Evolutionary conservation across 306 rosid species (phyloP).

Genomic region (Quercus engelmannii): DNA sequence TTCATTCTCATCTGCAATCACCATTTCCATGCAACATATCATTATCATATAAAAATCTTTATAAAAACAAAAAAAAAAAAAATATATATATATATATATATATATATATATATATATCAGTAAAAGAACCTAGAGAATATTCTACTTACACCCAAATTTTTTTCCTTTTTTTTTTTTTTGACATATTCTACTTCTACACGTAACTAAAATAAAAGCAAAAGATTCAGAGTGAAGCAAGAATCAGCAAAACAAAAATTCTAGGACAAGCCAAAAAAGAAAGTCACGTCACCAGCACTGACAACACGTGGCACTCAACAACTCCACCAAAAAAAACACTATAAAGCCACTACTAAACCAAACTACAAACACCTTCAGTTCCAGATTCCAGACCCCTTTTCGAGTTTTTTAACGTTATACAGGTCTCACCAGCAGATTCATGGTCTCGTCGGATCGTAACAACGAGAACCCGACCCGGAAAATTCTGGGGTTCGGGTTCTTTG

Average conservation of each 20-base stretch:
- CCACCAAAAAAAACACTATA: neutral
- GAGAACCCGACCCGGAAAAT: constrained; percentile 40
- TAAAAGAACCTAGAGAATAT: neutral
- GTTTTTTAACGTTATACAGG: neutral
- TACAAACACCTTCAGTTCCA: no score
- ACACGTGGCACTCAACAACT: neutral
- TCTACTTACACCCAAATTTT: neutral
- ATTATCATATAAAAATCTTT: no score
- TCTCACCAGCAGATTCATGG: constrained; percentile 22
- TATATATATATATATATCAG: neutral
- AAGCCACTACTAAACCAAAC: neutral
- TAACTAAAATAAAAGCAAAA: no score
- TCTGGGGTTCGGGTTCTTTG: constrained; percentile 80
- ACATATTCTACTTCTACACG: no score
- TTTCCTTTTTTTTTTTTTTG: no score
- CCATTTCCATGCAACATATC: no score
- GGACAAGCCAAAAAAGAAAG: no score
- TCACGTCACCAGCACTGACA: no score
- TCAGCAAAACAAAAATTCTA: no score
- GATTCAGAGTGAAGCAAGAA: no score
- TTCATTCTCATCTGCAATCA: no score
- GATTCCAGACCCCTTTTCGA: neutral
- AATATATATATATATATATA: no score
- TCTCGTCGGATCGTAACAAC: constrained; percentile 12
- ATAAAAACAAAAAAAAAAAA: neutral